Base-by-base conservation (phyloP, 345 rosid genomes). In the Dimocarpus longan region DNA sequence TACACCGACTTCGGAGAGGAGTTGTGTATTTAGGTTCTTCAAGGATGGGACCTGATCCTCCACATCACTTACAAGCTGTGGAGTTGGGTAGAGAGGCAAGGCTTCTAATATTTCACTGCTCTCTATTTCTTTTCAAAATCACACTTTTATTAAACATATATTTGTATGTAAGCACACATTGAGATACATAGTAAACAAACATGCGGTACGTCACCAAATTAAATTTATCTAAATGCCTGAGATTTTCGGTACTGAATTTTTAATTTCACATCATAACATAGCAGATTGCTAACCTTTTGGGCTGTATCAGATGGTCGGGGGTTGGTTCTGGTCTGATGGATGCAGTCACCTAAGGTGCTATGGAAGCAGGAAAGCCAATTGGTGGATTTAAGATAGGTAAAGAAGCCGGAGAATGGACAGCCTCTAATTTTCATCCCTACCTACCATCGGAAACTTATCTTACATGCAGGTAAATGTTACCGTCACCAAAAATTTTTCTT, bases 321-420 rank as follows among this genome's bases (percentile, higher is more conserved):
- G 98, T 89, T 81, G 99, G 98, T 86, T 93, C 97, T 28, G 95
- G 99, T 68, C 95, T 95, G 62, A 95, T 95, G 98, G 99, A 95
- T 80, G 99, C 98, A 75, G 91, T 86, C 22, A 87, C 84, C 40
- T 91, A 89, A 83, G 99, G 99, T 72, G 98, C 99, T 83, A 44
- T 92, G 60, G 84, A 92, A 85, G 93, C 92, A 68, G 90, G 89
- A 78, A 91, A 90, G 82, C 88, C 91, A 5, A 95, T 90, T 0
- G 98, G 93, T 79, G 99, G 98, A 77, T 89, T 95, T 77, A 93
- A 95, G 85, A 90, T 93, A 48, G 92, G 85, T 67, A 91, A 78
- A 88, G 98, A 95, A n/a, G n/a, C n/a, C n/a, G n/a, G n/a, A n/a
- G n/a, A n/a, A n/a, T n/a, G n/a, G n/a, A n/a, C n/a, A n/a, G n/a